Conservation (phyloP, 805 yeast genomes). For the Ogataea pilisensis region DNA sequence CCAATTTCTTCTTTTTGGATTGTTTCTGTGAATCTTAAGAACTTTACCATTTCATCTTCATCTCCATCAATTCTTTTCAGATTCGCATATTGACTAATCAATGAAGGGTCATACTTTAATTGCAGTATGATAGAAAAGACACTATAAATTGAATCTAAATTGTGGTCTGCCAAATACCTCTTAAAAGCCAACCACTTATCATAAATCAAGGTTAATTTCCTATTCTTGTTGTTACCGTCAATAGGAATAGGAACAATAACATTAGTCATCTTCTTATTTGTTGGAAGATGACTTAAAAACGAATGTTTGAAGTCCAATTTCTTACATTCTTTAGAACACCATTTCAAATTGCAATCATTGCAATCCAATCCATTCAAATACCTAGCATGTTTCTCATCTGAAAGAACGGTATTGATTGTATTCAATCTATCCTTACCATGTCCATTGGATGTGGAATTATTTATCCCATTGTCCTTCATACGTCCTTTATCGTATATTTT, state of each 20-base stretch:
- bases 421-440: slow-evolving; percentile 8
- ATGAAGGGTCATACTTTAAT: slow-evolving; percentile 16
- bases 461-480: slow-evolving; percentile 15
- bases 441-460: not conserved
- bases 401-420: slow-evolving; percentile 9
- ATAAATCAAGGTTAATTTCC: slow-evolving; percentile 17
- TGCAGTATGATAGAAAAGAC: slow-evolving; percentile 19
- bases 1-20: not conserved
- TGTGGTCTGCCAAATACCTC: slow-evolving; percentile 7
- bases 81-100: slow-evolving; percentile 15
- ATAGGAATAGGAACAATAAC: slow-evolving; percentile 5
- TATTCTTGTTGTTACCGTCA: slow-evolving; percentile 2
- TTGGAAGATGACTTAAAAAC: slow-evolving; percentile 26
- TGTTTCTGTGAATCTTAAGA: slow-evolving; percentile 1
- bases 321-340: slow-evolving; percentile 30
- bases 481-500: slow-evolving; percentile 30
- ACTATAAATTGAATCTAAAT: slow-evolving; percentile 18
- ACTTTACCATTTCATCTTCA: slow-evolving; percentile 12
- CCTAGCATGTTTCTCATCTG: slow-evolving; percentile 25
- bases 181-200: slow-evolving; percentile 22
- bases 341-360: slow-evolving; percentile 23
- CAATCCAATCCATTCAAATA: slow-evolving; percentile 31
- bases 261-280: slow-evolving; percentile 27
- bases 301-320: slow-evolving; percentile 25
- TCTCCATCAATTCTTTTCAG: slow-evolving; percentile 12